Conservation (phyloP, 2,329 filamentous ascomycete genomes). For the Xylaria arbuscula region DNA sequence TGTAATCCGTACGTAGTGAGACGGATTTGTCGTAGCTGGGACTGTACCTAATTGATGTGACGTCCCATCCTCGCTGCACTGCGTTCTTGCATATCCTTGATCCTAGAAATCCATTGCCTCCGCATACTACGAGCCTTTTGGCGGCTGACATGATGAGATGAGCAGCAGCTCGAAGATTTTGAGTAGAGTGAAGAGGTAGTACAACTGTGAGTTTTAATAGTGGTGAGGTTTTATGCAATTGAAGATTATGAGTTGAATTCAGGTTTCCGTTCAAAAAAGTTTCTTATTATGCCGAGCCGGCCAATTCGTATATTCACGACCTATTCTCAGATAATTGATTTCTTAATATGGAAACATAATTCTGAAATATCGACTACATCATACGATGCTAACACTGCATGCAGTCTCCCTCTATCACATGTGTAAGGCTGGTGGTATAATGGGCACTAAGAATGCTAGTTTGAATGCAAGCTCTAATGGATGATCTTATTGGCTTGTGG, state of each 20-base stretch:
- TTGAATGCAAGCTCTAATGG: background rate
- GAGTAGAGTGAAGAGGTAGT: slow-evolving; percentile 25
- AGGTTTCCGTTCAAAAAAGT: no score
- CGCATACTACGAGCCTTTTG: slow-evolving; percentile 89
- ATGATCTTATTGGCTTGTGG: slow-evolving; percentile 26
- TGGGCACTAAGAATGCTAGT: slow-evolving; percentile 17
- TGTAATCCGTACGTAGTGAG: background rate
- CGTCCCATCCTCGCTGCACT: slow-evolving; percentile 86
- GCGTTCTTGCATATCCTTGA: slow-evolving; percentile 91
- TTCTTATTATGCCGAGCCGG: background rate
- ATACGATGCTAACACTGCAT: slow-evolving; percentile 34
- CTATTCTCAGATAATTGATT: background rate
- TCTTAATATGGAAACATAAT: slow-evolving; percentile 1
- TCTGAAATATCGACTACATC: slow-evolving; percentile 31
- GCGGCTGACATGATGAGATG: slow-evolving; percentile 61
- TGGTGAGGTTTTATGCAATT: background rate
- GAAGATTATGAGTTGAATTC: background rate
- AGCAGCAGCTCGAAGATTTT: background rate
- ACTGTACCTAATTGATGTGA: slow-evolving; percentile 86
- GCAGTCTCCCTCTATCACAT: background rate
- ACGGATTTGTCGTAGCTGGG: slow-evolving; percentile 1
- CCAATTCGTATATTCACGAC: background rate
- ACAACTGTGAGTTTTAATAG: background rate
- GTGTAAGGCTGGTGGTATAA: slow-evolving; percentile 38
- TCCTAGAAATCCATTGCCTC: slow-evolving; percentile 92